Evolutionary conservation across 208 protist species (phyloP).

Genomic region (Trypanosoma grayi): DNA sequence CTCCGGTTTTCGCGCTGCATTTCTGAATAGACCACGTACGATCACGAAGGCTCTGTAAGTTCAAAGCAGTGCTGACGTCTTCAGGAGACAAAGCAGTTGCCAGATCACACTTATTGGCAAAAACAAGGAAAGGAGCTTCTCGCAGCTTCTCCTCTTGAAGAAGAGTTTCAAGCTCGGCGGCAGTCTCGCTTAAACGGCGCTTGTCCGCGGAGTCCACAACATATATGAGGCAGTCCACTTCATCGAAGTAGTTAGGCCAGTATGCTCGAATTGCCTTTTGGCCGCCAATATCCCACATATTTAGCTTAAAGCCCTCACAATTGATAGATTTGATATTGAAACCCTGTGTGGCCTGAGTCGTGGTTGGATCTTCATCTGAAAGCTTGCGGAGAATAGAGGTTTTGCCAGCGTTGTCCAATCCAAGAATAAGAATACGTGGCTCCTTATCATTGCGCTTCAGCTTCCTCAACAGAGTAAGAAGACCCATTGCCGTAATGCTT

Average conservation of each 20-base stretch:
- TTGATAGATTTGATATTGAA: slow-evolving; percentile 98
- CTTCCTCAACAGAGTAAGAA: slow-evolving; percentile 93
- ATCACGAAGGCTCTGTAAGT: slow-evolving; percentile 85
- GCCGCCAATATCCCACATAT: slow-evolving; percentile 98
- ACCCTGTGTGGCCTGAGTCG: slow-evolving; percentile 97
- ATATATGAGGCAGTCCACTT: slow-evolving; percentile 96
- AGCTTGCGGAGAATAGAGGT: slow-evolving; percentile 97
- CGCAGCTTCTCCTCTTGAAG: slow-evolving; percentile 95
- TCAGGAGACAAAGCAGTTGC: slow-evolving; percentile 82
- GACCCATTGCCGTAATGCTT: slow-evolving; percentile 83
- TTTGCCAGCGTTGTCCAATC: slow-evolving; percentile 98
- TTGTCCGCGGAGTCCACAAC: slow-evolving; percentile 95
- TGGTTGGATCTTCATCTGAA: slow-evolving; percentile 93
- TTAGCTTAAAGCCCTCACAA: slow-evolving; percentile 96
- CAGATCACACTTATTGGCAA: slow-evolving; percentile 98
- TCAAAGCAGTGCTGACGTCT: slow-evolving; percentile 82
- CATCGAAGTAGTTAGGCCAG: slow-evolving; percentile 98
- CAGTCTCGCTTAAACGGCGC: slow-evolving; percentile 93
- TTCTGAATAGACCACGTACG: slow-evolving; percentile 91
- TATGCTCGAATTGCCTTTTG: slow-evolving; percentile 97
- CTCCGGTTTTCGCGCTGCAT: slow-evolving; percentile 90
- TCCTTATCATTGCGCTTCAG: slow-evolving; percentile 94
- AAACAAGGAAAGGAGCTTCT: slow-evolving; percentile 94
- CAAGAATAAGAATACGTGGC: slow-evolving; percentile 95
- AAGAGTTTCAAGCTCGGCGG: slow-evolving; percentile 90